Percentiles rank a stretch among this genome's conserved stretches.
These are phyloP conservation scores for Martiniozyma asiatica DNA, from an alignment of 1,139 yeast species.

Conservation along the genomic window DNA sequence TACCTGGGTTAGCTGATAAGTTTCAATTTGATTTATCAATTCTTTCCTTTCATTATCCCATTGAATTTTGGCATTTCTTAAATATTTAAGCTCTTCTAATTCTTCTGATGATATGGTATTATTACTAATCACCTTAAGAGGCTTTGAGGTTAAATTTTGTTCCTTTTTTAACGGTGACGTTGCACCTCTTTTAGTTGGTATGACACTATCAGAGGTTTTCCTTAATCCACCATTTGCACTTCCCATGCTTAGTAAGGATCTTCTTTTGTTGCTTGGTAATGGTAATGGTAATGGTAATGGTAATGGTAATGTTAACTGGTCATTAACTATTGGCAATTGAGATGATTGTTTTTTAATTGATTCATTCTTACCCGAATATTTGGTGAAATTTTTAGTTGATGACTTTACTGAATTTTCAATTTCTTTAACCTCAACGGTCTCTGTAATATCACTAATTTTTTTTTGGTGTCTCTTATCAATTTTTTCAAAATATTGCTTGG, in stretches of 20 bases:
- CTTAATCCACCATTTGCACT: not conserved
- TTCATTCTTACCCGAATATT: no score
- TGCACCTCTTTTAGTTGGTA: constrained; percentile 57
- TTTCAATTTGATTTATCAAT: constrained; percentile 27
- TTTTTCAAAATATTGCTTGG: constrained; percentile 47
- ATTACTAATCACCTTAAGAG: constrained; percentile 18
- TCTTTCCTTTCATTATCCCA: constrained; percentile 39
- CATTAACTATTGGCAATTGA: not conserved
- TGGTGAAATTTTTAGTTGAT: no score
- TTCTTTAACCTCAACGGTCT: constrained; percentile 37
- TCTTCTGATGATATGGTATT: constrained; percentile 22
- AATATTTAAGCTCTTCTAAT: constrained; percentile 36
- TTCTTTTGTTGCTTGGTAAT: constrained; percentile 2
- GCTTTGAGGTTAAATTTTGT: constrained; percentile 20
- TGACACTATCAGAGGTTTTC: constrained; percentile 11
- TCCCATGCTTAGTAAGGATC: constrained; percentile 1
- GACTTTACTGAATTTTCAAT: not conserved
- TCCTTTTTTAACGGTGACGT: constrained; percentile 51
- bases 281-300: no score
- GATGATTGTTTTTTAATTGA: not conserved
- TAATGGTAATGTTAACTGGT: no score
- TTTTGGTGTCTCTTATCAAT: constrained; percentile 58
- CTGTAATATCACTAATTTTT: constrained; percentile 53
- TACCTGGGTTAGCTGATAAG: constrained; percentile 33
- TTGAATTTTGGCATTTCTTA: constrained; percentile 39